phyloP scores from a whole-genome alignment of 2,329 filamentous ascomycete genomes.

The Chrysoporthe cubensis region DNA sequence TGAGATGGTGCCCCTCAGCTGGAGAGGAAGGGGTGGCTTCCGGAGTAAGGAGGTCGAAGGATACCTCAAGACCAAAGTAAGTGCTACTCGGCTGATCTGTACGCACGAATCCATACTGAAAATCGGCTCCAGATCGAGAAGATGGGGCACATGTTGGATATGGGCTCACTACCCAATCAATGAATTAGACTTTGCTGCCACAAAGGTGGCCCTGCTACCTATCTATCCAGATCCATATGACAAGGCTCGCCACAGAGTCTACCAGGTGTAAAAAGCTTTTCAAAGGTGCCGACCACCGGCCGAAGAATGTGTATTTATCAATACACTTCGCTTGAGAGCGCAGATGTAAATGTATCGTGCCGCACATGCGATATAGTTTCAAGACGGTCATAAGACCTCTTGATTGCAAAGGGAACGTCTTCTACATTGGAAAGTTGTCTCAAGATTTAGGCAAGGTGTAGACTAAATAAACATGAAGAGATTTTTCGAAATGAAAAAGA shows the following conservation, averaged over 20 bases:
- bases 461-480: too few species aligned
- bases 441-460: too few species aligned
- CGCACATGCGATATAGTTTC: too few species aligned
- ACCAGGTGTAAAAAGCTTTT: not conserved
- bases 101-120: constrained; percentile 11
- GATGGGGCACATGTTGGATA: constrained; percentile 80
- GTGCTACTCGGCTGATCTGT: constrained; percentile 34
- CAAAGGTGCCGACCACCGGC: not conserved
- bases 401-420: too few species aligned
- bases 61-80: constrained; percentile 92
- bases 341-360: not conserved
- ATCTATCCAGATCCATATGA: not conserved
- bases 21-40: constrained; percentile 85
- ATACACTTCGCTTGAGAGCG: not conserved
- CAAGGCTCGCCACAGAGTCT: not conserved
- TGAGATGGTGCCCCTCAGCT: constrained; percentile 92
- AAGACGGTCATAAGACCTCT: too few species aligned
- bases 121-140: constrained; percentile 71
- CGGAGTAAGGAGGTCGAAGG: constrained; percentile 87
- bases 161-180: constrained; percentile 43
- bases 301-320: not conserved
- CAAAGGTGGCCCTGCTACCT: not conserved
- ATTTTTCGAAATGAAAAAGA: too few species aligned
- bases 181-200: constrained; percentile 4
- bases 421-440: too few species aligned